Evolutionary conservation across 73 alveolate genomes (phyloP), one percentile per base, ranked within the genome.

Genomic region (Paraurostyla sp.): DNA sequence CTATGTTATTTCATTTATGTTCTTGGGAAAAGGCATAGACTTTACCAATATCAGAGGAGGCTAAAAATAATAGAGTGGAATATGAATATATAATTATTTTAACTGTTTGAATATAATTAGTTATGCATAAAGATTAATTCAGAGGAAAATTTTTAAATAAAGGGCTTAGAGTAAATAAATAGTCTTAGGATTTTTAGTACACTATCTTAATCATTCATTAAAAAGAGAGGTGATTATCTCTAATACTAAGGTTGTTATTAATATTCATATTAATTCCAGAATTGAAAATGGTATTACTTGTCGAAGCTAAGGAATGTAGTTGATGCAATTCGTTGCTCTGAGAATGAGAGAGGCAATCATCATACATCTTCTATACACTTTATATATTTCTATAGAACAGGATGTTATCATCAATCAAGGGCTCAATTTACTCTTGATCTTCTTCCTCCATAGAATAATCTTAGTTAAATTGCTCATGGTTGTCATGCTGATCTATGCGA

Each of bases 1-100:
- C 0, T 88, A 78, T 46, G 71, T 88, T 9, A n/a, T 88, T 0
- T 76, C 85, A 1, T 88, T 88, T 71, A 42, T 80, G 85, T 62
- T 88, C 18, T 18, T 46, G 18, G 46, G 46, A 16, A 33, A 73
- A 25, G 30, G 40, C 54, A 43, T 32, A 29, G 40, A 73, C 9
- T 73, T 45, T 27, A 6, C 23, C 20, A 2, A 22, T 16, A 2
- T 23, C 52, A 45, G 52, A 22, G 68, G 30, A 0, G 48, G 36
- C 32, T 25, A 33, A 52, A 73, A 2, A 48, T 40, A 23, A 73
- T 45, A 11, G 57, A 46, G 18, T 46, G 13, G 57, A 15, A 46
- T 46, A 62, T 25, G 80, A 62, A 32, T 62, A 32, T 62, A 46
- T 15, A 15, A 15, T 15, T 15, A 46, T 46, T 15, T 46, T 46